Evolutionary conservation across 1,284 basidiomycete species (phyloP).

Genomic region (Rhodotorula sp.): DNA sequence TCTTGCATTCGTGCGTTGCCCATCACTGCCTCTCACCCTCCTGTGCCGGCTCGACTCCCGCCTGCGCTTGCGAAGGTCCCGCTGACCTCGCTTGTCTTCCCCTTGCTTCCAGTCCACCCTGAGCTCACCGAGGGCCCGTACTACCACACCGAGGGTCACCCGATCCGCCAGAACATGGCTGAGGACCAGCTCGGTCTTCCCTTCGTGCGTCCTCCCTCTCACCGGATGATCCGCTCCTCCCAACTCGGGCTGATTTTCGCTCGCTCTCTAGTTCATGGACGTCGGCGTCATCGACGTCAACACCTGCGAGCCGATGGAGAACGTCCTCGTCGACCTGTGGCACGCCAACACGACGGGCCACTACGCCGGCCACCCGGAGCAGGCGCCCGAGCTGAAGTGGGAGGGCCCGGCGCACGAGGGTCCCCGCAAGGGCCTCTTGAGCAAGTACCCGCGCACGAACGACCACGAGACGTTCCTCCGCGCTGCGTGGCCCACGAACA

Average conservation of each 20-base stretch:
- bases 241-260: not conserved
- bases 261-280: constrained; percentile 55
- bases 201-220: constrained; percentile 48
- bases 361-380: constrained; percentile 57
- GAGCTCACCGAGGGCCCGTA: constrained; percentile 57
- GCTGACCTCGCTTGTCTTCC: not conserved
- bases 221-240: not conserved
- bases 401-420: constrained; percentile 51
- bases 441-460: constrained; percentile 53
- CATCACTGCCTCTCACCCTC: too few relatives aligned
- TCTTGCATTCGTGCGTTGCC: constrained; percentile 49
- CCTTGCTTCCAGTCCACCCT: constrained; percentile 44
- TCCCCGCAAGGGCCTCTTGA: constrained; percentile 51
- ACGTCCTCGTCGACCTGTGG: constrained; percentile 74
- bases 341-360: constrained; percentile 55
- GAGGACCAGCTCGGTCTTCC: constrained; percentile 60
- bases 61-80: not conserved
- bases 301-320: constrained; percentile 67
- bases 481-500: constrained; percentile 68
- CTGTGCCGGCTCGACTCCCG: too few relatives aligned
- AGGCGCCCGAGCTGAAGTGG: constrained; percentile 50
- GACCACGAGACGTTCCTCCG: constrained; percentile 60
- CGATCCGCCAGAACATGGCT: constrained; percentile 58
- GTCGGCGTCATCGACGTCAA: constrained; percentile 73
- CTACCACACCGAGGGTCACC: constrained; percentile 56